phyloP scores from a whole-genome alignment of 1,284 basidiomycete species.

The Trichosporon faecale region DNA sequence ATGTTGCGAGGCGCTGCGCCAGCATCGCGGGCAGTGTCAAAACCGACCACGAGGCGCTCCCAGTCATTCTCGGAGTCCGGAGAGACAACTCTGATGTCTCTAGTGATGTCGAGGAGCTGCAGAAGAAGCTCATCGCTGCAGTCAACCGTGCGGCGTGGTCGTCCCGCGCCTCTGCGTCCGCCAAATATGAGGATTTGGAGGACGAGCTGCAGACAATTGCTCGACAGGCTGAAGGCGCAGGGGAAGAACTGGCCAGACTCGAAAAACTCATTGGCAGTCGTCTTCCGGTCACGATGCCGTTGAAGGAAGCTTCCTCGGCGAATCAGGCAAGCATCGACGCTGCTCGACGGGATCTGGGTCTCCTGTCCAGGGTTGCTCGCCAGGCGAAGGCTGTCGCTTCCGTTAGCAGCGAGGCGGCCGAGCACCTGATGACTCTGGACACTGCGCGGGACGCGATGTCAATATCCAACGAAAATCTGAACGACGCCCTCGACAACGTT shows the following conservation, averaged over 20 bases:
- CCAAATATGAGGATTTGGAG: background rate
- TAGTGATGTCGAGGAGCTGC: background rate
- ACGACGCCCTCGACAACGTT: background rate
- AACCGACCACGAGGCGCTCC: conserved; percentile 15
- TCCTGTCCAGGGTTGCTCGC: conserved; percentile 14
- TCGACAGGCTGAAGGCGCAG: background rate
- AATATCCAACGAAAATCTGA: background rate
- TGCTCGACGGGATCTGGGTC: conserved; percentile 13
- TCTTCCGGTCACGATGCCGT: background rate
- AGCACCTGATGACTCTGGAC: conserved; percentile 28
- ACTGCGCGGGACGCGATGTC: conserved; percentile 24
- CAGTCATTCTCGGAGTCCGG: conserved; percentile 17
- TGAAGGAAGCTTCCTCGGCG: background rate
- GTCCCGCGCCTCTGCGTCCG: background rate
- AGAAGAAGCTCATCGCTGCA: background rate
- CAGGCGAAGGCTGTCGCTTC: conserved; percentile 21
- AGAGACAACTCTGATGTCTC: conserved; percentile 14
- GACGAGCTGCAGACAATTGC: conserved; percentile 2
- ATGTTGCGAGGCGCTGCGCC: conserved; percentile 16
- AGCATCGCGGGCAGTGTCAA: conserved; percentile 7
- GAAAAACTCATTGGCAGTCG: background rate
- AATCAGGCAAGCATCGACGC: background rate
- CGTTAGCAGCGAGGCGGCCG: conserved; percentile 23
- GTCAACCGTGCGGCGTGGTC: conserved; percentile 21
- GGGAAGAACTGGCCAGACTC: background rate